Evolutionary conservation across 495 filamentous ascomycete genomes (phyloP), one percentile per base, ranked within the genome.

Genomic region (Penicillium manginii): DNA sequence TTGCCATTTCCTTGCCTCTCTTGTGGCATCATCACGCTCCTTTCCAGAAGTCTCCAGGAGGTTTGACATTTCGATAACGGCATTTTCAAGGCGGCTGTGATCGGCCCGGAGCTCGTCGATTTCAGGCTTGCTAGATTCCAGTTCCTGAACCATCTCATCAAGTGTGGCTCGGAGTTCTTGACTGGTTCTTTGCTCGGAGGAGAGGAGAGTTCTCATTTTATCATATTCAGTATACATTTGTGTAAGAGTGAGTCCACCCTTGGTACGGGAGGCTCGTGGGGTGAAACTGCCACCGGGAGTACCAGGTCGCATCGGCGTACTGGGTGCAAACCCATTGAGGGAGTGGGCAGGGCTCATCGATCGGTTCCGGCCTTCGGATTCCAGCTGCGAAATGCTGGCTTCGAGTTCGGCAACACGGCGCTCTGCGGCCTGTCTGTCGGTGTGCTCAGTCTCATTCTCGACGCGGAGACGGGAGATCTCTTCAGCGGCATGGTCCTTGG

Each of bases 21-120:
- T 87, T 10, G 77, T 76, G 1, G 83, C 80, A 26, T 74, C 65
- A 49, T 88, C 85, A 17, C 83, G 72, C 57, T 86, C 83, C 48
- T 79, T 78, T 21, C 75, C 75, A 6, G 85, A 72, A 1, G 80
- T 75, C 31, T 88, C 85, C 14, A 88, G 69, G 17, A 88, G 70
- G 19, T 88, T 81, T 2, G 91, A 93, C 84, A 96, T 90, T 39
- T 93, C 87, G 17, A 88, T 79, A n/a, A 91, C 81, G 33, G 96
- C 91, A 50, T 79, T 75, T 52, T 84, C 77, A 6, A 87, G 68
- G 14, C 81, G 73, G 9, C 73, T 75, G 50, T 84, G 78, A 47
- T 88, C 83, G 14, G 76, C 70, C 8, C 78, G 81, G 47, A 86
- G 61, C 56, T 88, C 84, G 33, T 86, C 81, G 18, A 88, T 79